Percentiles rank a stretch among this genome's conserved stretches.
Conservation (phyloP, 148 eudicot genomes). For the Euryodendron excelsum region DNA sequence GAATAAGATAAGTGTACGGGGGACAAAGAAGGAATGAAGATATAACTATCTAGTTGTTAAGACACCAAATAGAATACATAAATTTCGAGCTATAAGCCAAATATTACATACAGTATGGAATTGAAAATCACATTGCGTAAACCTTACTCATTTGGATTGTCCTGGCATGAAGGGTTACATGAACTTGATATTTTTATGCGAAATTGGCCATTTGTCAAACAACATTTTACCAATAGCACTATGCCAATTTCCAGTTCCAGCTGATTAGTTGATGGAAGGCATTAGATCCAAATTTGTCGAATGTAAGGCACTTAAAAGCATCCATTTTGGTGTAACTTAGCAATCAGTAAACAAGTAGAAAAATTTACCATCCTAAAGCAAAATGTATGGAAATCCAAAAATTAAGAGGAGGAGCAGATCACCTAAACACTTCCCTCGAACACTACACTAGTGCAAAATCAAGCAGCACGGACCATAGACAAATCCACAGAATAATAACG, state of each 20-base stretch:
- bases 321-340: neutral
- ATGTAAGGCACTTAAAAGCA: neutral
- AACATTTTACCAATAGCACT: neutral
- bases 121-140: neutral
- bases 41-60: neutral
- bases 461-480: neutral
- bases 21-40: neutral
- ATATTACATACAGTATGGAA: neutral
- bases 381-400: neutral
- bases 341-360: neutral
- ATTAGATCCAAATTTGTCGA: neutral
- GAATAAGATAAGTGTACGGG: neutral
- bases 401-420: constrained; percentile 11
- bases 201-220: neutral
- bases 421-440: neutral
- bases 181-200: neutral
- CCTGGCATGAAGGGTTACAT: neutral
- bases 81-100: neutral
- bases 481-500: constrained; percentile 1
- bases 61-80: neutral
- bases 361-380: neutral
- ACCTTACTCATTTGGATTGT: neutral
- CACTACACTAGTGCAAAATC: neutral
- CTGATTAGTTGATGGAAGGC: neutral
- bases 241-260: neutral